Base-by-base conservation (phyloP, 768 basidiomycete species). In the Trametes cinnabarina region DNA sequence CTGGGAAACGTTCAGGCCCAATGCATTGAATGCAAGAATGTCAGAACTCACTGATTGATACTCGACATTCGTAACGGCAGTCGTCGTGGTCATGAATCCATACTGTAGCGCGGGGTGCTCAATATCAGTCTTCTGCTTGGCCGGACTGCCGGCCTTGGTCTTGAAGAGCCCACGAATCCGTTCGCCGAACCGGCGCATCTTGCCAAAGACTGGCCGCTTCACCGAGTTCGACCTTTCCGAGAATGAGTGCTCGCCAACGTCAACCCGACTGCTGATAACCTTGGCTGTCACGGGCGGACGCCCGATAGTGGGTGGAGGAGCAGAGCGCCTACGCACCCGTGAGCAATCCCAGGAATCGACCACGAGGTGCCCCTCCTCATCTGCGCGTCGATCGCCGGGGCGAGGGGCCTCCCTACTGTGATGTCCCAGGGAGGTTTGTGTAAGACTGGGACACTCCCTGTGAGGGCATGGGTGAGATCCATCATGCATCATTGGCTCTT, bases 141-240 rank as follows among this genome's bases (percentile, higher is more conserved):
- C 49, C n/a, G 72, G 19, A 37, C 54, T 66, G 53, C 69, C 73
- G 19, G 73, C 48, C 53, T 66, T 71, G 57, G 62, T 64, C 42
- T 55, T 55, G 47, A 66, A 62, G 1, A 64, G 23, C 9, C 58
- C 55, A 20, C 53, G 41, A 19, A 65, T 47, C 4, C 57, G 52
- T 15, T 59, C 56, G 1, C 65, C 65, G 23, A 65, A 43, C 34
- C 47, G 58, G 3, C 57, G 56, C 50, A 65, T 51, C n/a, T 52
- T 56, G 23, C 49, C 61, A 3, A 65, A 7, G 2, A 62, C 58
- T 0, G 57, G 58, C 32, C 51, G 39, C 35, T 51, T 65, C 7
- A 22, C 17, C 17, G 55, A 22, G 5, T 47, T 53, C 22, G 28
- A 8, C 20, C 46, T 39, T n/a, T 47, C 19, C n/a, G 44, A n/a